Base-by-base conservation (phyloP, 768 basidiomycete genomes). In the Plicaturopsis crispa region DNA sequence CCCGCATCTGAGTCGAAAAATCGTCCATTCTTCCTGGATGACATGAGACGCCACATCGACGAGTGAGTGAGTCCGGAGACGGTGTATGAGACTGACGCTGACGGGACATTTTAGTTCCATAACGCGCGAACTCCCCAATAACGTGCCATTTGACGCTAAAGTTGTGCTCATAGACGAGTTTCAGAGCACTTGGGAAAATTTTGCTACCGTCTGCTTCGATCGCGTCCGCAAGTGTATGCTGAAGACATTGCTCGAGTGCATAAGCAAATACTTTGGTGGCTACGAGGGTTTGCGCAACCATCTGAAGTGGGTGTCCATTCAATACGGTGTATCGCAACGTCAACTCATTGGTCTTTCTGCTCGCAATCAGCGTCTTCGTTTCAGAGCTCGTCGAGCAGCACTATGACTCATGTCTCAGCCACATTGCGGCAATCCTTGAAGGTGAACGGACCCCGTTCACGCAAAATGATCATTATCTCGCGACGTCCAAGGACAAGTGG, bases 381-480 rank as follows among this genome's bases (percentile, higher is more conserved):
- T 13, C 41, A 1, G 55, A 58, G 12, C 41, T 59, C 1, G 41
- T 55, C 18, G 24, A 47, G 6, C 40, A 46, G 11, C 56, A 57
- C 19, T 44, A 47, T 4, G 40, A 24, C 3, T 22, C 14, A 7
- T 61, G 57, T 32, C 44, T 42, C 0, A 6, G 24, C 3, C 43
- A 55, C 17, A 37, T 73, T 17, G 41, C 42, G 18, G 46, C 54
- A 17, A 53, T 58, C 4, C 43, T 72, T 5, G 42, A 43, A 10
- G 41, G 60, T 2, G 74, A 75, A 50, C 24, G 26, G 3, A 37
- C 41, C 1, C 70, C 67, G 2, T 70, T 54, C 50, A 71, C 70
- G 5, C 66, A 64, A 46, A 72, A 70, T 40, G 45, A 40, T 4
- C 66, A 66, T 42, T 70, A 69, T 40, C 54, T 65, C 6, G 33